Conservation (phyloP, 805 yeast genomes). For the Pichia exigua region DNA sequence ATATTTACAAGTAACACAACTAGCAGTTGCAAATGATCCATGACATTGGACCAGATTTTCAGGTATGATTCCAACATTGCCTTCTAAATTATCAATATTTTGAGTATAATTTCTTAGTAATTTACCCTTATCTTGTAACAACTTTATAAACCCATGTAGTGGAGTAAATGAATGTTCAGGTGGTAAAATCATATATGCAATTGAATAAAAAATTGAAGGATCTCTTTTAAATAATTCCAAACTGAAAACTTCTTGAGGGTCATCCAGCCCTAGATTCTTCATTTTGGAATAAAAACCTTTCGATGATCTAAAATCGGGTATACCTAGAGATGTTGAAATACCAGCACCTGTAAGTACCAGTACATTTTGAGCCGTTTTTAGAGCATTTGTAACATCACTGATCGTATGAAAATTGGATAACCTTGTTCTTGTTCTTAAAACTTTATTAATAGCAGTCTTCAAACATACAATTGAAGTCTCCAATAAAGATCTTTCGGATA, state of each 20-base stretch:
- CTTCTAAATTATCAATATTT: slow-evolving; percentile 81
- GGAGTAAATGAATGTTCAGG: slow-evolving; percentile 63
- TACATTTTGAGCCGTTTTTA: slow-evolving; percentile 50
- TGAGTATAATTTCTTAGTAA: slow-evolving; percentile 82
- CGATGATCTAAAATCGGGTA: slow-evolving; percentile 89
- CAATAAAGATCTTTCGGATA: slow-evolving; percentile 11
- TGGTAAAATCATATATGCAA: slow-evolving; percentile 80
- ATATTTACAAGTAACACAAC: slow-evolving; percentile 70
- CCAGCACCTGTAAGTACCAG: slow-evolving; percentile 90
- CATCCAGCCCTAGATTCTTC: slow-evolving; percentile 59
- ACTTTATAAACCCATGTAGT: slow-evolving; percentile 68
- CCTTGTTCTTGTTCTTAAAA: slow-evolving; percentile 47
- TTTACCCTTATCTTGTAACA: slow-evolving; percentile 69
- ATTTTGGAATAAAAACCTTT: slow-evolving; percentile 73
- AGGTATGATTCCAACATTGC: slow-evolving; percentile 62
- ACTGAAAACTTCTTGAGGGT: slow-evolving; percentile 89
- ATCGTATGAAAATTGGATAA: slow-evolving; percentile 47
- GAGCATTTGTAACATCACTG: slow-evolving; percentile 47
- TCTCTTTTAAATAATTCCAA: slow-evolving; percentile 60
- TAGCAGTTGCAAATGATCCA: slow-evolving; percentile 85
- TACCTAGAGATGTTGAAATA: slow-evolving; percentile 80
- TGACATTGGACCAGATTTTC: slow-evolving; percentile 81
- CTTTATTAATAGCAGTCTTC: slow-evolving; percentile 59
- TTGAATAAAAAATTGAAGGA: slow-evolving; percentile 76
- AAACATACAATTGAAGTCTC: slow-evolving; percentile 38